Evolutionary conservation across 1,284 basidiomycete species (phyloP).

Genomic region (Apiotrichum porosum): DNA sequence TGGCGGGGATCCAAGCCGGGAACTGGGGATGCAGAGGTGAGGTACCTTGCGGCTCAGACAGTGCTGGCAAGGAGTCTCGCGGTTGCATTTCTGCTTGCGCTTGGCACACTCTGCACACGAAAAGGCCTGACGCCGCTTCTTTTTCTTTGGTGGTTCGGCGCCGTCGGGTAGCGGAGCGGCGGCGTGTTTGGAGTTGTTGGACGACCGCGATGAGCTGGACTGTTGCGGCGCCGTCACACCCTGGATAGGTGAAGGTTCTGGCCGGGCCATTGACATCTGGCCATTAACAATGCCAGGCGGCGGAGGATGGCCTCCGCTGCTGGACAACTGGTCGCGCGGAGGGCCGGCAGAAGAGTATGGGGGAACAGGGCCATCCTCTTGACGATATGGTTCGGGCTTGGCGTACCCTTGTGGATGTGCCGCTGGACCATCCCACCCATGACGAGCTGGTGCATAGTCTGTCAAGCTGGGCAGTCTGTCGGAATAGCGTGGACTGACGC

Average conservation of each 20-base stretch:
- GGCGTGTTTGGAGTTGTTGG: conserved; percentile 16
- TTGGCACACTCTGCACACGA: conserved; percentile 44
- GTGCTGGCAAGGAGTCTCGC: conserved; percentile 46
- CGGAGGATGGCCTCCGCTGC: too few species aligned
- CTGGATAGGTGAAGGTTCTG: too few species aligned
- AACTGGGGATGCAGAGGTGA: conserved; percentile 29
- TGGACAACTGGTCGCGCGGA: too few species aligned
- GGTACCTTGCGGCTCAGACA: conserved; percentile 39
- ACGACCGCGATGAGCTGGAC: neutral
- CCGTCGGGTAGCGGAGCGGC: conserved; percentile 10
- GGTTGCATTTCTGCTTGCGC: conserved; percentile 44
- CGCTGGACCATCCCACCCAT: neutral
- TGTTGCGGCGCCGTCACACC: too few species aligned
- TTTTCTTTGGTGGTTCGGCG: conserved; percentile 32
- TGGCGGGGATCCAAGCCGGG: neutral
- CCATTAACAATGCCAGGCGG: too few species aligned
- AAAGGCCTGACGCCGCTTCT: conserved; percentile 41
- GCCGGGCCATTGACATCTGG: too few species aligned
- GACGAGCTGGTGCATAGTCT: neutral
- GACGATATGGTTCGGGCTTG: too few species aligned
- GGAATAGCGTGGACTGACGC: neutral
- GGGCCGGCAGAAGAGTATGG: too few species aligned
- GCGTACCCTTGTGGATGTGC: too few species aligned
- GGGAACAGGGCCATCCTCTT: too few species aligned
- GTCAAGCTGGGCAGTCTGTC: neutral